Percentiles rank a stretch among this genome's conserved stretches.
phyloP scores from a whole-genome alignment of 331 rosid species.

The Rhamnella rubrinervis region DNA sequence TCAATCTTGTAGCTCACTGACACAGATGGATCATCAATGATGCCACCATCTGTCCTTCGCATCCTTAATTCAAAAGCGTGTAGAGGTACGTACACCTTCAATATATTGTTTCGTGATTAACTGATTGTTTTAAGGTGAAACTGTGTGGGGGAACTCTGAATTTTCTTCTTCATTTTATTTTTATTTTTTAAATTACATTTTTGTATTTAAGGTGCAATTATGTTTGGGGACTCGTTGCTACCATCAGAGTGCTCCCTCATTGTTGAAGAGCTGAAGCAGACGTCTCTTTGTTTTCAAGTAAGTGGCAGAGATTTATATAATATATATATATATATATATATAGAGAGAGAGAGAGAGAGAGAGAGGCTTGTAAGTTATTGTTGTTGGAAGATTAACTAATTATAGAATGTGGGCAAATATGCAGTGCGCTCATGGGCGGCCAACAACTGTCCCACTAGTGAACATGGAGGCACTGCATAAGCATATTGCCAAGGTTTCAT shows the following conservation, averaged over 20 bases:
- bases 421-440: conserved; percentile 98
- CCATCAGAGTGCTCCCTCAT: conserved; percentile 92
- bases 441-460: conserved; percentile 82
- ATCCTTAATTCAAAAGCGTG: conserved; percentile 88
- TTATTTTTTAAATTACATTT: conserved; percentile 10
- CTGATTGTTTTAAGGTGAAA: not conserved
- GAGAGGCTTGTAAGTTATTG: not conserved
- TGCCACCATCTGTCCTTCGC: conserved; percentile 81
- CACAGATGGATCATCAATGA: conserved; percentile 94
- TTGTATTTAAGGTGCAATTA: conserved; percentile 73
- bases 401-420: no score
- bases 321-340: no score
- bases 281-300: conserved; percentile 91
- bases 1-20: conserved; percentile 63
- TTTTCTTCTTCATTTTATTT: conserved; percentile 3
- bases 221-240: conserved; percentile 95
- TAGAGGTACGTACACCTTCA: conserved; percentile 56
- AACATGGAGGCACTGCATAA: conserved; percentile 76
- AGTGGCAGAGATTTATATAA: not conserved
- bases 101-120: not conserved
- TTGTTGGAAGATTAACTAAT: conserved; percentile 1
- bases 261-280: conserved; percentile 81
- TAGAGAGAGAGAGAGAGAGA: no score
- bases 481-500: conserved; percentile 62
- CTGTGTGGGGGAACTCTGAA: no score